Evolutionary conservation across 441 rosid genomes (phyloP).

Genomic region (Populus tomentosa): DNA sequence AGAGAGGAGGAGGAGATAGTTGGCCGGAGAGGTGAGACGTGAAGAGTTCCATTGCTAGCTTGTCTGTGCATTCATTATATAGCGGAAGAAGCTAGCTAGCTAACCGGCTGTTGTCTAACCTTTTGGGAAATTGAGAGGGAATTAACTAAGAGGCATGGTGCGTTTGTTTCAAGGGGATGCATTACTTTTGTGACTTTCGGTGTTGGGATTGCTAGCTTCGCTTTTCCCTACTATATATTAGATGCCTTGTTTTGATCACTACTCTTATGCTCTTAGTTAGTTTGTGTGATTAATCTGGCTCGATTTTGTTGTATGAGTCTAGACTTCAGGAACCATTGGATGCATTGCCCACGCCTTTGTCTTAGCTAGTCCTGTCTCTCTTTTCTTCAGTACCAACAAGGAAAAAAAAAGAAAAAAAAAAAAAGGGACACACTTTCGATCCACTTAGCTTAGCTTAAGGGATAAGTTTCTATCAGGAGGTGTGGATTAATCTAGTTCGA

Average conservation of each 20-base stretch:
- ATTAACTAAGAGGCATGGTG: background rate
- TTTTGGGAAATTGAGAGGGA: no score
- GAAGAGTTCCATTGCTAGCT: background rate
- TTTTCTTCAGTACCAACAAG: no score
- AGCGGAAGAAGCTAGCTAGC: background rate
- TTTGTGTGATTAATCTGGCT: no score
- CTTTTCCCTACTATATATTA: constrained; percentile 9
- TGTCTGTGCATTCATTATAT: background rate
- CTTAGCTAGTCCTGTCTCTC: no score
- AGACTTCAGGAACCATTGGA: no score
- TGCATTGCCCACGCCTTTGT: no score
- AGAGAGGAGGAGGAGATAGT: background rate
- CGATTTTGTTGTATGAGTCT: no score
- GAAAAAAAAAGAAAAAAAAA: no score
- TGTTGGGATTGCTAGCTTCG: constrained; percentile 20
- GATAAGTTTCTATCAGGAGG: no score
- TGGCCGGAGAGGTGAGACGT: constrained; percentile 1
- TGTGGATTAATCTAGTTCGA: no score
- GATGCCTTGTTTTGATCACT: constrained; percentile 22
- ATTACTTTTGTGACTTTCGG: constrained; percentile 21
- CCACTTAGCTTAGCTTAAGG: no score
- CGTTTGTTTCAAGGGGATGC: background rate
- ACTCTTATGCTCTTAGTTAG: background rate
- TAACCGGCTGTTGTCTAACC: background rate
- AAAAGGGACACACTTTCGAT: no score